Conservation (phyloP, 2,329 filamentous ascomycete species). For the Trichoderma sp. region DNA sequence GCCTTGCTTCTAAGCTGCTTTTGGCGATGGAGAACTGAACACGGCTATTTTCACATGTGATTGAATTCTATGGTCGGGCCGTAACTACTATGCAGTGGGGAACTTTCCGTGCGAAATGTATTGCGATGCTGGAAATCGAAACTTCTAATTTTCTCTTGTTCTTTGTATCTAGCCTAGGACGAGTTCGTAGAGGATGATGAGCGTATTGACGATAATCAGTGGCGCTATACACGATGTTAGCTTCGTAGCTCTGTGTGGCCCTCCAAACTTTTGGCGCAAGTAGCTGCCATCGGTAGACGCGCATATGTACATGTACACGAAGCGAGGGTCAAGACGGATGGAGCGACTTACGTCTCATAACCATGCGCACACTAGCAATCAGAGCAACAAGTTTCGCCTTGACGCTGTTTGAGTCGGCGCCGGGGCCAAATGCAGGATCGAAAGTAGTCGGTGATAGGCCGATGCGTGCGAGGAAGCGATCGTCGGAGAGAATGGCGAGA, state of each 20-base stretch:
- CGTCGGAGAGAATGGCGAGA: constrained; percentile 90
- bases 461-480: constrained; percentile 85
- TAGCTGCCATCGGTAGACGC: not conserved
- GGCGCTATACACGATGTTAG: constrained; percentile 63
- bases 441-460: constrained; percentile 73
- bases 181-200: constrained; percentile 83
- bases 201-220: constrained; percentile 78
- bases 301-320: not conserved
- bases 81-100: not conserved
- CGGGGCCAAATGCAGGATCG: constrained; percentile 78
- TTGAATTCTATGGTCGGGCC: not conserved
- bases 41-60: too few species aligned
- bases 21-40: not conserved
- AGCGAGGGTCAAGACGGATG: not conserved
- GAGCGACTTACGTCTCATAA: constrained; percentile 76
- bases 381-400: constrained; percentile 87
- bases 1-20: not conserved
- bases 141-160: not conserved
- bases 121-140: constrained; percentile 4
- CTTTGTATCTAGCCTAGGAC: constrained; percentile 45
- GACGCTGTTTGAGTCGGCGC: constrained; percentile 70
- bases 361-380: constrained; percentile 84
- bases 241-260: not conserved
- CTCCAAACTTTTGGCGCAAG: not conserved
- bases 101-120: not conserved